Percentiles rank a stretch among this genome's conserved stretches.
Evolutionary conservation across 176 grass and related monocot genomes (phyloP).

Genomic region (Rhynchospora tenuis): DNA sequence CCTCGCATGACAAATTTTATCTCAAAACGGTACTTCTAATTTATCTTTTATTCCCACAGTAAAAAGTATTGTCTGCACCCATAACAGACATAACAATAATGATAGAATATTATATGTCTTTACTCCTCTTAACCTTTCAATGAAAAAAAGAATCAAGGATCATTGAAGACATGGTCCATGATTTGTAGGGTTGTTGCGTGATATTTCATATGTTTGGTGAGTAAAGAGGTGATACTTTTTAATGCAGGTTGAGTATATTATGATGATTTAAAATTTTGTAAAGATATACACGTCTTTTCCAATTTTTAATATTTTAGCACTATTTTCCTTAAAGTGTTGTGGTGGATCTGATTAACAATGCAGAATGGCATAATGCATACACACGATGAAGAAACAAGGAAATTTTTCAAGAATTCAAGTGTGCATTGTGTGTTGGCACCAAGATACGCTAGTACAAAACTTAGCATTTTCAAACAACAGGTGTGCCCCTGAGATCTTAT

Average conservation of each 20-base stretch:
- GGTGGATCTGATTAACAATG: conserved; percentile 25
- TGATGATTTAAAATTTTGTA: neutral
- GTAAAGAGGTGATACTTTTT: neutral
- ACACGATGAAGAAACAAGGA: conserved; percentile 90
- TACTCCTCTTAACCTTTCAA: neutral
- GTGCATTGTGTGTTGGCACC: conserved; percentile 86
- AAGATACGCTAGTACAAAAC: conserved; percentile 90
- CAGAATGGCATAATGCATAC: conserved; percentile 97
- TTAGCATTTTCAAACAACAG: conserved; percentile 99
- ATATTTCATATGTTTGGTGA: neutral
- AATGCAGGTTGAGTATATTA: neutral
- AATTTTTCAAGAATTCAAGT: conserved; percentile 84
- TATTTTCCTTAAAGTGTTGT: neutral
- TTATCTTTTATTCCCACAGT: neutral
- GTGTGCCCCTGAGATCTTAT: conserved; percentile 28
- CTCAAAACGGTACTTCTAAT: conserved; percentile 72
- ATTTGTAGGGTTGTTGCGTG: neutral
- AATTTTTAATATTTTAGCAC: neutral
- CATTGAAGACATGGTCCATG: neutral
- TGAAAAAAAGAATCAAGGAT: neutral
- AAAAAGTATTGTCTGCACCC: neutral
- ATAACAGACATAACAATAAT: neutral
- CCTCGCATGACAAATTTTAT: conserved; percentile 84
- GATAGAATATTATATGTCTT: neutral
- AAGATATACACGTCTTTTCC: neutral